A percentile compares a stretch with the other conserved stretches of the same genome.
These are phyloP conservation scores for Rubia yunnanensis DNA, from an alignment of 257 asterid species.

Conservation along the genomic window DNA sequence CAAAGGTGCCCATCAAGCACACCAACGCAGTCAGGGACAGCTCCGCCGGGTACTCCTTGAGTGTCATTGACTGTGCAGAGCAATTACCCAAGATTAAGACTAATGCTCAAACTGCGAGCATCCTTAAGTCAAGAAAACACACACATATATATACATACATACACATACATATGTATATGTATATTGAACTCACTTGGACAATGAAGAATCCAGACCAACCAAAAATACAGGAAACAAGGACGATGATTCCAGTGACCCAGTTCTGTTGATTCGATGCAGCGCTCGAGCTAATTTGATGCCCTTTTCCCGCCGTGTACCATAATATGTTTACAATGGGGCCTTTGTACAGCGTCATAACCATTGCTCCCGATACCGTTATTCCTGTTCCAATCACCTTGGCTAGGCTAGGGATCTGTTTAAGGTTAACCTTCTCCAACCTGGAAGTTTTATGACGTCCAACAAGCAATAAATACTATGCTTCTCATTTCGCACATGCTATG, in stretches of 20 bases:
- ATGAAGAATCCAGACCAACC: constrained; percentile 88
- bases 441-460: no score
- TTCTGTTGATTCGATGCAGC: constrained; percentile 41
- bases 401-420: constrained; percentile 39
- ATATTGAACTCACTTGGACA: constrained; percentile 51
- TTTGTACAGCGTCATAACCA: constrained; percentile 82
- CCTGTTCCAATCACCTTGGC: constrained; percentile 78
- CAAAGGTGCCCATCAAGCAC: constrained; percentile 59
- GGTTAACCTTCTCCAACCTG: constrained; percentile 68
- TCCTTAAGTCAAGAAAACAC: no score
- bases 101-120: no score
- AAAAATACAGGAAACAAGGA: constrained; percentile 45
- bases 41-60: constrained; percentile 79
- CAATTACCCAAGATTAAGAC: no score
- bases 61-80: constrained; percentile 46
- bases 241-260: constrained; percentile 64
- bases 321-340: constrained; percentile 64
- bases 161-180: no score
- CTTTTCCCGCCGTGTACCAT: constrained; percentile 33
- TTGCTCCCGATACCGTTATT: constrained; percentile 78
- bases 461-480: no score
- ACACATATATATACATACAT: no score
- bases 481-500: no score
- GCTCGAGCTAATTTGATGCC: constrained; percentile 22
- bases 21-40: constrained; percentile 53